A percentile compares a stretch with the other conserved stretches of the same genome.
These are phyloP conservation scores for Citrus mangshanensis DNA, from an alignment of 345 rosid genomes.

Conservation along the genomic window DNA sequence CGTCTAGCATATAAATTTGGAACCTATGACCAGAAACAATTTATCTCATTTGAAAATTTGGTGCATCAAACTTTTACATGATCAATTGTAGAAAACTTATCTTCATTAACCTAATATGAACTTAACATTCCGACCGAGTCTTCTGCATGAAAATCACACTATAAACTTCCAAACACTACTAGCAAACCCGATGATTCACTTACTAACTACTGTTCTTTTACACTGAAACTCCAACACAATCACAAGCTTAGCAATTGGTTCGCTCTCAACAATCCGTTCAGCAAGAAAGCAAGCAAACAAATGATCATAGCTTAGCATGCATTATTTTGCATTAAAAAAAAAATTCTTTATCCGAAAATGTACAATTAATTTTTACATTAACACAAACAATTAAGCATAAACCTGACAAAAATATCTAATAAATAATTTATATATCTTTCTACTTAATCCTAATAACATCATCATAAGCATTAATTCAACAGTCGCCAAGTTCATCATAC, in stretches of 20 bases:
- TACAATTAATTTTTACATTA: not conserved
- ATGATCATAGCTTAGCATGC: not conserved
- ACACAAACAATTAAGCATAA: not conserved
- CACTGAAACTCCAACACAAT: not conserved
- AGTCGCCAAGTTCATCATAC: not conserved
- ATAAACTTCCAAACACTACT: no score
- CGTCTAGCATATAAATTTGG: not conserved
- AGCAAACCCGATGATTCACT: not conserved
- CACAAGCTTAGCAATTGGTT: not conserved
- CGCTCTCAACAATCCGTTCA: not conserved
- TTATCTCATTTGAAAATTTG: not conserved
- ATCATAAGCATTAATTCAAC: not conserved
- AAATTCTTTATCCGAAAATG: not conserved
- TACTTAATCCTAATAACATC: no score
- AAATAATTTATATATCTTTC: not conserved
- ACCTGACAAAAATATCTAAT: not conserved
- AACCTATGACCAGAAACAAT: not conserved
- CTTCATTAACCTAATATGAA: not conserved
- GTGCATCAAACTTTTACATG: not conserved
- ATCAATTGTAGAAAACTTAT: not conserved
- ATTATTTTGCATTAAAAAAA: not conserved
- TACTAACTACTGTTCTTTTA: not conserved
- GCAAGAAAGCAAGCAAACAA: not conserved
- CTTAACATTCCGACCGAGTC: not conserved
- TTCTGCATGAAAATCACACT: no score